Percentiles rank a stretch among this genome's conserved stretches.
These are phyloP conservation scores for Aspergillus pseudonomiae DNA, from an alignment of 2,329 filamentous ascomycete species.

Conservation along the genomic window DNA sequence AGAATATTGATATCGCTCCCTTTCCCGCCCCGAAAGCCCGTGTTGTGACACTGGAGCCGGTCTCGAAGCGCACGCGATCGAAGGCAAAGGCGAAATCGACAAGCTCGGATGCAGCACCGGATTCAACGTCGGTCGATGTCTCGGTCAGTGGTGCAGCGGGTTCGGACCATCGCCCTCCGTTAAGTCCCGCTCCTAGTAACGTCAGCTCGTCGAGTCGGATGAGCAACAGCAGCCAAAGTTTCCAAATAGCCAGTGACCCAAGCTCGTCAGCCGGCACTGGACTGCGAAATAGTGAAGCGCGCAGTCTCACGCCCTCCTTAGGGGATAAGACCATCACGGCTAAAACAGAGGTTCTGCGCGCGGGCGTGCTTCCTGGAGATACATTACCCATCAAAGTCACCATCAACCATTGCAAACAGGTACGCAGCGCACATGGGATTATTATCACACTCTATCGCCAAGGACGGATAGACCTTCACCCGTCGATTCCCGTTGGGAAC, in stretches of 20 bases:
- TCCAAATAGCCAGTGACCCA: conserved; percentile 55
- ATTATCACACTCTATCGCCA: conserved; percentile 92
- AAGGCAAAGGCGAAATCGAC: conserved; percentile 56
- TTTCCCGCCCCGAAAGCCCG: conserved; percentile 75
- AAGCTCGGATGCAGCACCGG: conserved; percentile 41
- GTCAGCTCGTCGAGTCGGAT: conserved; percentile 70
- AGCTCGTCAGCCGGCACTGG: conserved; percentile 41
- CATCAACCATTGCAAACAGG: conserved; percentile 83
- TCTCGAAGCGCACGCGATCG: conserved; percentile 70
- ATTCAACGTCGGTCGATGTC: conserved; percentile 49
- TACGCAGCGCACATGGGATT: conserved; percentile 89
- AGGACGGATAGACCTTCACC: conserved; percentile 82
- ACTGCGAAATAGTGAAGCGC: conserved; percentile 52
- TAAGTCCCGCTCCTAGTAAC: conserved; percentile 64
- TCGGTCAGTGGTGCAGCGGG: conserved; percentile 43
- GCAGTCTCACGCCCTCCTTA: conserved; percentile 56
- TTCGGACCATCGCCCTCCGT: conserved; percentile 43
- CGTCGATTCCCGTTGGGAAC: conserved; percentile 60
- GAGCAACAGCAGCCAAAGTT: conserved; percentile 65
- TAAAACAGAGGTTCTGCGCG: conserved; percentile 78
- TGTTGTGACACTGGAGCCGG: conserved; percentile 83
- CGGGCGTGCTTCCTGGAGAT: conserved; percentile 85
- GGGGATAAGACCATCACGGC: conserved; percentile 81
- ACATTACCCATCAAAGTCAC: conserved; percentile 76
- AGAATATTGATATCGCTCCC: conserved; percentile 81